Evolutionary conservation across 805 yeast species (phyloP), one percentile per base, ranked within the genome.

Genomic region (Brettanomyces naardenensis): DNA sequence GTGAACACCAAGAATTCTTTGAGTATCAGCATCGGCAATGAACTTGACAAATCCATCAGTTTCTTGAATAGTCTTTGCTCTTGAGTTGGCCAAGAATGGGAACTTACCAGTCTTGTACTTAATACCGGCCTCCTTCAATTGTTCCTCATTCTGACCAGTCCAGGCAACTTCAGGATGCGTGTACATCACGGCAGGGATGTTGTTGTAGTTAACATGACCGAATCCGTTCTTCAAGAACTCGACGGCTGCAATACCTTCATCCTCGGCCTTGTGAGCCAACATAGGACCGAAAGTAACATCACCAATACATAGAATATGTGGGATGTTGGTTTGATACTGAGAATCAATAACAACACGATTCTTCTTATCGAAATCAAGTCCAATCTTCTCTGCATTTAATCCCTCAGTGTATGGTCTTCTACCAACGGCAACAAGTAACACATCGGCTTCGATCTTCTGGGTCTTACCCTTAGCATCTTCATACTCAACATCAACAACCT

Each of bases 251-350:
- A 92, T 81, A 67, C 96, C 99, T 73, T 92, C 99, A 65, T 92
- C 99, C 73, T 92, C 99, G 46, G 99, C 99, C 75, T 92, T 92
- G 76, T 92, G 99, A 48, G 99, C 99, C 68, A 92, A 77, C 99
- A 92, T 92, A 54, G 95, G 90, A 53, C 99, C 99, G 55, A 86
- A 92, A 30, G 99, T 92, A 40, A 81, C 97, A 60, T 92, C 99
- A 65, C 99, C 99, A 65, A 92, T 86, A 56, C 88, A 95, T 66
- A 95, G 85, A 62, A 92, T 89, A 68, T 92, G 95, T 39, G 89
- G 82, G 66, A 72, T 76, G 66, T 86, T 89, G 49, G 97, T 83
- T 69, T 86, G 82, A 76, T 76, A 92, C 71, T 90, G 87, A 43
- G 82, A 79, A 65, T 92, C 97, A 56, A 94, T 90, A 40, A 92